A percentile compares a stretch with the other conserved stretches of the same genome.
These are phyloP conservation scores for Russula ochroleuca DNA, from an alignment of 768 basidiomycete species.

Conservation along the genomic window DNA sequence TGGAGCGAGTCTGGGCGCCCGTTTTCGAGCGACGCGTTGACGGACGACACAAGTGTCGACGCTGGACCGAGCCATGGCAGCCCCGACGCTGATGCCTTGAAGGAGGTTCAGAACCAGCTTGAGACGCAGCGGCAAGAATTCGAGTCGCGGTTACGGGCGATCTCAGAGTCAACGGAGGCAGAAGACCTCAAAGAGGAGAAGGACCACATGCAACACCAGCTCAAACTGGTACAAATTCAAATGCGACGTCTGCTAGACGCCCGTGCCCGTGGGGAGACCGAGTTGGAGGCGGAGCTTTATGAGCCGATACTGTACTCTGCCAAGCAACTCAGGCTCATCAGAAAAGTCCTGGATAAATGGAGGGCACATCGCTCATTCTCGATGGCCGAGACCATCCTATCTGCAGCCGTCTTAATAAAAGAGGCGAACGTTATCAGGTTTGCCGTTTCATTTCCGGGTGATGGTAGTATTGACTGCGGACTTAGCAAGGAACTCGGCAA, in stretches of 20 bases:
- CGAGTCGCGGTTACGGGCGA: constrained; percentile 56
- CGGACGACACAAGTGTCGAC: constrained; percentile 86
- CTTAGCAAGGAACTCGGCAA: constrained; percentile 81
- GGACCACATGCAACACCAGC: constrained; percentile 88
- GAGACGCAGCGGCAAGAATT: constrained; percentile 46
- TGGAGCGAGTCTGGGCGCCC: constrained; percentile 90
- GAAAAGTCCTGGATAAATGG: constrained; percentile 83
- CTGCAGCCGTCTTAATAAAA: constrained; percentile 80
- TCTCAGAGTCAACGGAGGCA: constrained; percentile 67
- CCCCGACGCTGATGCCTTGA: constrained; percentile 63
- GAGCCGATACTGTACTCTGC: constrained; percentile 84
- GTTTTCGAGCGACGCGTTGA: constrained; percentile 68
- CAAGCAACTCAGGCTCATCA: constrained; percentile 74
- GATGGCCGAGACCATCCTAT: constrained; percentile 87
- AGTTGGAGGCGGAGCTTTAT: constrained; percentile 55
- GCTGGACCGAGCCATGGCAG: constrained; percentile 54
- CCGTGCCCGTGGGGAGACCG: constrained; percentile 70
- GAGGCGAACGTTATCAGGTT: constrained; percentile 94
- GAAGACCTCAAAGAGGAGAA: constrained; percentile 88
- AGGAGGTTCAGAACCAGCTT: constrained; percentile 69
- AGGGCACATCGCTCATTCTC: constrained; percentile 77
- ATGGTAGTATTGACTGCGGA: constrained; percentile 8
- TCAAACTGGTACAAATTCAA: constrained; percentile 72
- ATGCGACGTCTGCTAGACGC: constrained; percentile 79
- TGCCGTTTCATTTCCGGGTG: constrained; percentile 28